Percentiles rank a stretch among this genome's conserved stretches.
Conservation (phyloP, 176 grass and related monocot genomes). For the Aegilops sharonensis region DNA sequence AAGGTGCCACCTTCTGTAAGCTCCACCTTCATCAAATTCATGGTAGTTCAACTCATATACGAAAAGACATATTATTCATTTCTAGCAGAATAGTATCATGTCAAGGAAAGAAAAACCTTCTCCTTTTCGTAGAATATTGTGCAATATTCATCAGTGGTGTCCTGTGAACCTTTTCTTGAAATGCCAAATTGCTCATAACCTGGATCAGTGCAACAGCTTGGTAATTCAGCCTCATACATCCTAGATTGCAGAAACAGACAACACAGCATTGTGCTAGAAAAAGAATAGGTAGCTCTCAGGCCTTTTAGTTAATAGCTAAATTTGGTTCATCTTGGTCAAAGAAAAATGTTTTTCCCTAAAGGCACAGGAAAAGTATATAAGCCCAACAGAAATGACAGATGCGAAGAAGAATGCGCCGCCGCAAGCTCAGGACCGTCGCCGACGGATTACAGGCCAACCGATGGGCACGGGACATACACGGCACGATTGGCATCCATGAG, state of each 20-base stretch:
- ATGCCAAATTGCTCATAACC: constrained; percentile 99
- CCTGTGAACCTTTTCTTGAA: constrained; percentile 96
- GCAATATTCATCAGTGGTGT: constrained; percentile 88
- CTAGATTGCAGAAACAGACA: not conserved
- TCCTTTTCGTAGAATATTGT: constrained; percentile 99
- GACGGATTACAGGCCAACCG: too few relatives aligned
- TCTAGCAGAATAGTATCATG: constrained; percentile 11
- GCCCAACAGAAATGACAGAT: not conserved
- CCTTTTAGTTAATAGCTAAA: not conserved
- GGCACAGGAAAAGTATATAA: not conserved
- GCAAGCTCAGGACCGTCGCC: too few relatives aligned
- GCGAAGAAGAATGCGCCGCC: too few relatives aligned
- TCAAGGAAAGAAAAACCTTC: constrained; percentile 55
- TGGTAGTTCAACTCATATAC: constrained; percentile 25
- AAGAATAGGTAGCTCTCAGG: not conserved
- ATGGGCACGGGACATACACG: too few relatives aligned
- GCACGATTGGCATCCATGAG: too few relatives aligned
- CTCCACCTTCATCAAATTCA: constrained; percentile 78
- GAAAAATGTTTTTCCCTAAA: not conserved
- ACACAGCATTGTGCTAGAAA: not conserved
- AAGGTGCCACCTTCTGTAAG: constrained; percentile 98
- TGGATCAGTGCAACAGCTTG: constrained; percentile 28
- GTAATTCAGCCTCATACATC: constrained; percentile 12
- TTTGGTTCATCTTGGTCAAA: constrained; percentile 1
- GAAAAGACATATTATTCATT: constrained; percentile 31